These are phyloP conservation scores for Tylopilus balloui DNA, from an alignment of 768 basidiomycete genomes.

Conservation along the genomic window DNA sequence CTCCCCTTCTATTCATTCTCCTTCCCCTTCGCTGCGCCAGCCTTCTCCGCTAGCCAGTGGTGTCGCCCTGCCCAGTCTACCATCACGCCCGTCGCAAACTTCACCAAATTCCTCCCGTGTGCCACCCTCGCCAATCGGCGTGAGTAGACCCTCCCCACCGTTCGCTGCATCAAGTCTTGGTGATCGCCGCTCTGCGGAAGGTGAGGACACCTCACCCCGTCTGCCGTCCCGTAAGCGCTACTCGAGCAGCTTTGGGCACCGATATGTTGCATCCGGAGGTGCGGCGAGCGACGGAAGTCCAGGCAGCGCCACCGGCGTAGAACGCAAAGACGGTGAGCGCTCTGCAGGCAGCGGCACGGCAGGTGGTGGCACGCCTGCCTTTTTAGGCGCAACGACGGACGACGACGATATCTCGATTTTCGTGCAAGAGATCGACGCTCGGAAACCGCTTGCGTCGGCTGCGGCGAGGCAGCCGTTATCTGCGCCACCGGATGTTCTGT, in stretches of 20 bases:
- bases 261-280: conserved; percentile 47
- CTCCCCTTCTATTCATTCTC: conserved; percentile 46
- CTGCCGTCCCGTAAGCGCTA: conserved; percentile 52
- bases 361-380: conserved; percentile 32
- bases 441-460: conserved; percentile 51
- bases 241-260: conserved; percentile 74
- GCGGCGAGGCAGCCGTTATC: conserved; percentile 14
- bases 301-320: conserved; percentile 12
- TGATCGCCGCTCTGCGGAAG: conserved; percentile 38
- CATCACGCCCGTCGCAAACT: conserved; percentile 33
- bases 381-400: conserved; percentile 49
- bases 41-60: conserved; percentile 41
- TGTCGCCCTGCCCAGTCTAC: conserved; percentile 29
- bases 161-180: conserved; percentile 41
- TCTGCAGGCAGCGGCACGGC: conserved; percentile 20
- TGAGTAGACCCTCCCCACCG: conserved; percentile 36
- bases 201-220: conserved; percentile 30
- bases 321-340: conserved; percentile 22
- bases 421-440: conserved; percentile 70
- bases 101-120: conserved; percentile 42
- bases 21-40: conserved; percentile 44
- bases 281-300: conserved; percentile 37
- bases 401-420: conserved; percentile 78
- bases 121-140: conserved; percentile 37
- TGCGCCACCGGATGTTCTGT: not conserved